phyloP scores from a whole-genome alignment of 495 filamentous ascomycete genomes.

The Daldinia bambusicola region DNA sequence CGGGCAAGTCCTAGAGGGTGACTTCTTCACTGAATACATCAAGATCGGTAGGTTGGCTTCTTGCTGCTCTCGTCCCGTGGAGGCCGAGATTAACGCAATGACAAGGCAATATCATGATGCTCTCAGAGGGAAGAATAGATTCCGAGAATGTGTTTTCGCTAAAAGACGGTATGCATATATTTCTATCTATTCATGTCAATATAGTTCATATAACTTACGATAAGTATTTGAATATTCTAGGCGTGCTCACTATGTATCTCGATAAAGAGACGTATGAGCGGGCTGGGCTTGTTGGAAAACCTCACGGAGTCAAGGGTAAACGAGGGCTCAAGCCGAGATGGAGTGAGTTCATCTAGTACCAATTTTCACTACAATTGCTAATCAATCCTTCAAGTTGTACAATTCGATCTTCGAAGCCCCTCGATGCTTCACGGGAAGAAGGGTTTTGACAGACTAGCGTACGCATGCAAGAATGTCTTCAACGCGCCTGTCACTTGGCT shows the following conservation, averaged over 20 bases:
- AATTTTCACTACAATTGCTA: slow-evolving; percentile 8
- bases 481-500: slow-evolving; percentile 79
- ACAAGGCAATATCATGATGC: slow-evolving; percentile 86
- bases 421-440: slow-evolving; percentile 93
- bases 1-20: slow-evolving; percentile 72
- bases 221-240: slow-evolving; percentile 51
- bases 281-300: slow-evolving; percentile 81
- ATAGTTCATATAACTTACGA: slow-evolving; percentile 8
- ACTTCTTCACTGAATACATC: slow-evolving; percentile 88
- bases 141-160: slow-evolving; percentile 83
- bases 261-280: slow-evolving; percentile 87
- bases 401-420: slow-evolving; percentile 79
- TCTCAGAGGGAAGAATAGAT: slow-evolving; percentile 84
- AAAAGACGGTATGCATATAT: slow-evolving; percentile 65
- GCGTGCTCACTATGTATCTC: slow-evolving; percentile 78
- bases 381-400: slow-evolving; percentile 67
- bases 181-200: neutral
- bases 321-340: slow-evolving; percentile 63
- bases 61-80: neutral
- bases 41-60: slow-evolving; percentile 71
- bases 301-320: slow-evolving; percentile 66
- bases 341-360: slow-evolving; percentile 48
- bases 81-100: slow-evolving; percentile 5
- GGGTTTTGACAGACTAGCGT: slow-evolving; percentile 84
- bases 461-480: slow-evolving; percentile 86